Conservation (phyloP, 345 rosid genomes). For the Eucalyptus dawsonii region DNA sequence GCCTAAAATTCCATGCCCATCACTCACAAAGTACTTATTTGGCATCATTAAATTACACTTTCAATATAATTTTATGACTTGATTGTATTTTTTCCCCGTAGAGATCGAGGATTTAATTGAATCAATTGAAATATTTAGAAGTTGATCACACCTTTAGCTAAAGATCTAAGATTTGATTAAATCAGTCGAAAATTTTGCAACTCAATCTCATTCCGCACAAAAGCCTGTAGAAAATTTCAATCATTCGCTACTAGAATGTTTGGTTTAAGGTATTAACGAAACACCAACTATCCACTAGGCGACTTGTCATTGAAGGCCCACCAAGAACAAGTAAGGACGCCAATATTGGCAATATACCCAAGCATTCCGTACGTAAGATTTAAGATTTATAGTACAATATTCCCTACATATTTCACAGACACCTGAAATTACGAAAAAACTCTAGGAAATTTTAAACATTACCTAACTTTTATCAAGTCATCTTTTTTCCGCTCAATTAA, state of each 20-base stretch:
- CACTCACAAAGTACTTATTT: neutral
- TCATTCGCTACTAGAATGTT: neutral
- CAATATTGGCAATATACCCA: fast-evolving
- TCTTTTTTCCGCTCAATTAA: neutral
- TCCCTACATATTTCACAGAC: neutral
- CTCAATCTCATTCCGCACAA: neutral
- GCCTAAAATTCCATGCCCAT: neutral
- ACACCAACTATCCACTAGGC: neutral
- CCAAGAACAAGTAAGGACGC: neutral
- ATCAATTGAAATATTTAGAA: neutral
- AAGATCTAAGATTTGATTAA: neutral
- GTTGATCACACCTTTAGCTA: neutral
- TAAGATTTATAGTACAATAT: neutral
- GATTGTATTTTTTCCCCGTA: fast-evolving
- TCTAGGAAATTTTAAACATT: neutral
- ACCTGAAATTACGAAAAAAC: neutral
- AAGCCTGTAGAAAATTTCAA: neutral
- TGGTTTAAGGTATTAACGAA: neutral
- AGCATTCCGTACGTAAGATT: neutral
- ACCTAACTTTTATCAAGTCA: neutral
- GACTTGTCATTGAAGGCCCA: neutral
- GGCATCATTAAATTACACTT: neutral
- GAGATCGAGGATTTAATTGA: fast-evolving
- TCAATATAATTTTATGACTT: fast-evolving
- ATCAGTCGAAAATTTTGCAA: neutral